Percentiles rank a stretch among this genome's conserved stretches.
Conservation (phyloP, 441 rosid species). For the Euphorbia celastroides region DNA sequence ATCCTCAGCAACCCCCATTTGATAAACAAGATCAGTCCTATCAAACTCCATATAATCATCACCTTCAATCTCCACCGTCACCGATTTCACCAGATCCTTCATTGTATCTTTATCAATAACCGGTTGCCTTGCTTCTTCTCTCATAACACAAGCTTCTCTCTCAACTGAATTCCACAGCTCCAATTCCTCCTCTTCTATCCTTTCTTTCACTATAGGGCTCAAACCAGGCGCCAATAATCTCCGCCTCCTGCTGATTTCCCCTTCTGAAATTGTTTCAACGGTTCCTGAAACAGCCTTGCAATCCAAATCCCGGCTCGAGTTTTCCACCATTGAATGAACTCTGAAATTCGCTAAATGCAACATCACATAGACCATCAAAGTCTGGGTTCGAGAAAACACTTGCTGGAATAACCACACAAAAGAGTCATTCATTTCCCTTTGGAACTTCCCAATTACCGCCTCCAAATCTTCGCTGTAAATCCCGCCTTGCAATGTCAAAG, state of each 20-base stretch:
- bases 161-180: conserved; percentile 46
- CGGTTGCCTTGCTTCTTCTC: conserved; percentile 17
- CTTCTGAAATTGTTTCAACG: not conserved
- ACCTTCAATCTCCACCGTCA: conserved; percentile 37
- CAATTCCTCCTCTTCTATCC: conserved; percentile 30
- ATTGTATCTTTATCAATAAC: conserved; percentile 33
- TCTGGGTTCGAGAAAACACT: conserved; percentile 85
- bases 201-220: not conserved
- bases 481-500: no score
- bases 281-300: not conserved
- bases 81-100: conserved; percentile 32
- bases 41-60: conserved; percentile 42
- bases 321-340: conserved; percentile 47
- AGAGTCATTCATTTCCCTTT: conserved; percentile 66
- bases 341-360: conserved; percentile 75
- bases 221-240: conserved; percentile 4
- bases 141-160: conserved; percentile 46
- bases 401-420: conserved; percentile 94
- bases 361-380: conserved; percentile 89
- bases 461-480: no score
- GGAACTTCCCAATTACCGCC: no score
- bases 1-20: conserved; percentile 50
- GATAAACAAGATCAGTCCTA: conserved; percentile 51
- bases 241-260: conserved; percentile 14
- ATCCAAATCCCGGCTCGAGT: conserved; percentile 5